Conservation (phyloP, 2,329 filamentous ascomycete species). For the Colletotrichum scovillei region DNA sequence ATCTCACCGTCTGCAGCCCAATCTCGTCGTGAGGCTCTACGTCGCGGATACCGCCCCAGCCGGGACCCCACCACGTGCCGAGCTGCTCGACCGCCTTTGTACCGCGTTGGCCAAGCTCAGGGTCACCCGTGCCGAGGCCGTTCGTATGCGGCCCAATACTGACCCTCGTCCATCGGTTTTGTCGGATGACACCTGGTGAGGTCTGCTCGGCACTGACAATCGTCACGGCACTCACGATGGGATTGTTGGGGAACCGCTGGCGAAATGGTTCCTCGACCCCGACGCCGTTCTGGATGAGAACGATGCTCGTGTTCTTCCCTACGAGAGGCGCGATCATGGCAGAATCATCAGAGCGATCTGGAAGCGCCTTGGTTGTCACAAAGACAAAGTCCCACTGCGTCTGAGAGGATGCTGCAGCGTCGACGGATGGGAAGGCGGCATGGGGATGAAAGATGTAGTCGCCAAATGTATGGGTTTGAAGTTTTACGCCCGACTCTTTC, state of each 20-base stretch:
- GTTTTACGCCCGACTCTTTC: constrained; percentile 67
- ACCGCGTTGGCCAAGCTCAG: constrained; percentile 48
- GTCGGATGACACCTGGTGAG: constrained; percentile 69
- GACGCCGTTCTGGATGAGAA: constrained; percentile 78
- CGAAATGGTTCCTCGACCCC: constrained; percentile 77
- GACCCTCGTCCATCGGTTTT: constrained; percentile 80
- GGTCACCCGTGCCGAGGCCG: constrained; percentile 52
- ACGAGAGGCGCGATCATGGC: constrained; percentile 71
- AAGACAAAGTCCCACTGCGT: constrained; percentile 69
- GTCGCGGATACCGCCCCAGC: constrained; percentile 71
- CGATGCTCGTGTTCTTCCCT: constrained; percentile 64
- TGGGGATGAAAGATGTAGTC: constrained; percentile 73
- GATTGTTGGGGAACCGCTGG: constrained; percentile 67
- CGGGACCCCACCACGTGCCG: constrained; percentile 59
- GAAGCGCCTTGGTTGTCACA: constrained; percentile 77
- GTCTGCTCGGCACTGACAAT: constrained; percentile 76
- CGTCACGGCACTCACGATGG: constrained; percentile 76
- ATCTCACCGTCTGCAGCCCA: constrained; percentile 76
- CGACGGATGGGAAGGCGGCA: constrained; percentile 70
- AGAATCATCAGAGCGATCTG: constrained; percentile 72
- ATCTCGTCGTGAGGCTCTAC: constrained; percentile 72
- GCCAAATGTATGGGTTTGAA: constrained; percentile 75
- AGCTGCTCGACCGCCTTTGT: constrained; percentile 60
- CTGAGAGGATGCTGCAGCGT: constrained; percentile 56
- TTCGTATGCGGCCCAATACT: constrained; percentile 74